Base-by-base conservation (phyloP, 139 green algal species). In the Spirogloea muscicola region DNA sequence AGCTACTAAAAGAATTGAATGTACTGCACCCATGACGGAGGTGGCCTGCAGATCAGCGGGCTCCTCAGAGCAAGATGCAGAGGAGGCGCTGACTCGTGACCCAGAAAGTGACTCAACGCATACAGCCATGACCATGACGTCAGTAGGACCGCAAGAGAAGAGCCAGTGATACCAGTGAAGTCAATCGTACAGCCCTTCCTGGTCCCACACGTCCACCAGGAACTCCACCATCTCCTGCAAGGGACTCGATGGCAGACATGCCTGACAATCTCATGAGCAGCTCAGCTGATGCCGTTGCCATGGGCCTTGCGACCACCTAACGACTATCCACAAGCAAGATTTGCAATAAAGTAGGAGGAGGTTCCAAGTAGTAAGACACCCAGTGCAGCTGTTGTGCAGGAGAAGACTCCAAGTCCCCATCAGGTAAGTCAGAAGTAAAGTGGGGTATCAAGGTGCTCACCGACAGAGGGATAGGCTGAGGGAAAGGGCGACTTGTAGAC, bases 191-290 rank as follows among this genome's bases (percentile, higher is more conserved):
- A 84, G 63, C 3, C 78, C 78, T 7, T 84, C 78, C 52, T 84
- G 61, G 40, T 84, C 78, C 78, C 78, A 84, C 3, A 75, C 49
- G 2, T 81, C 78, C 3, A 82, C 73, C 31, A 84, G 55, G 41
- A 84, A 84, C 18, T 84, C 78, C 37, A 84, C 78, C 78, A 84
- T 84, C 61, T 84, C 78, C 78, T 77, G 72, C 60, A 38, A 27
- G 27, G 48, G 27, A 46, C 18, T 9, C 48, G 49, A 9, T 21
- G 39, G 7, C 16, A 74, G 7, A 31, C 69, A 21, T 7, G 27
- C 48, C 44, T 62, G 13, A 73, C 13, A 27, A 42, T 66, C 27
- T 9, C 9, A 38, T 13, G 7, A 38, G 44, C 65, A 71, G 46
- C 21, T 73, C 13, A 21, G 7, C 13, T 73, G 49, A 9, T n/a